Base-by-base conservation (phyloP, 1,139 yeast genomes). In the Candida buenavistaensis region DNA sequence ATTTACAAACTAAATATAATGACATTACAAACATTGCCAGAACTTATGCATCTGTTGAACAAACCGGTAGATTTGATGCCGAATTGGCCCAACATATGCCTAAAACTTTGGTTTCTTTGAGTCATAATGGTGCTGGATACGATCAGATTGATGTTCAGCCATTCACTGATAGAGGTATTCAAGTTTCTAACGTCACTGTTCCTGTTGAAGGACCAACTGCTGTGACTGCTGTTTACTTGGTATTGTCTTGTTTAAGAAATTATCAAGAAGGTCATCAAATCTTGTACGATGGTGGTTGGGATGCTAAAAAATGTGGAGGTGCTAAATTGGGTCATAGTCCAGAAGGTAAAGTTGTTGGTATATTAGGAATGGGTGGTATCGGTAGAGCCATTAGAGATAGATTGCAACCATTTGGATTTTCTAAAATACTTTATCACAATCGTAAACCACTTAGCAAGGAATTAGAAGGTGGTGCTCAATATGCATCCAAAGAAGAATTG, bases 61-160 rank as follows among this genome's bases (percentile, higher is more conserved):
- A 60, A 42, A 83, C 94, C 1, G 97, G 97, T 2, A 58, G 81
- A 37, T 78, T 89, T 50, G 96, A 89, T 54, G 77, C 71, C 34
- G 95, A 87, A 48, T 59, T 90, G 46, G 73, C 82, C 14, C 50
- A 58, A 9, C 57, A 59, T 22, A 64, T 92, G 37, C 95, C 96
- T 3, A 44, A 67, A 1, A 54, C 80, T 1, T 72, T 90, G 19
- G 76, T 78, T 49, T 72, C 79, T 10, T 68, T 92, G 14, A 71
- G 85, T 48, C 95, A 88, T 59, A 72, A 78, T 48, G 97, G 97
- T 37, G 98, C 98, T 1, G 97, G 98, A 5, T 92, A 92, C 57
- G 97, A 92, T 55, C 90, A 82, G 57, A 68, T 83, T 29, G 88
- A 82, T 48, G 76, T 79, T 2, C 64, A 61, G 14, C 70, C 77